Evolutionary conservation across 1,139 yeast genomes (phyloP).

Genomic region (Kodamaea ohmeri): DNA sequence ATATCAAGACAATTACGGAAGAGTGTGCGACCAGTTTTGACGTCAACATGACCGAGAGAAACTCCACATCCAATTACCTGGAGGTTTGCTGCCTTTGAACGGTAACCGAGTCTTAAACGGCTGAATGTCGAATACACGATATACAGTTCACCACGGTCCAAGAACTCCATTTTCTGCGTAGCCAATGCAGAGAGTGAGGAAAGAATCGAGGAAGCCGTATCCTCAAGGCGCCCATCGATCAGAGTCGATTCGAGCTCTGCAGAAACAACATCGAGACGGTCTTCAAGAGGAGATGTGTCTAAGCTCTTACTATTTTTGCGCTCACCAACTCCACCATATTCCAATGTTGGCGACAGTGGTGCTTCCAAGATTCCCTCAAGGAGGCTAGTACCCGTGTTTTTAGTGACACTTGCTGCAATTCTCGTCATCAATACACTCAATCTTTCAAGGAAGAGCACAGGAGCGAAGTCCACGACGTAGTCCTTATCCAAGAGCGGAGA

Average conservation of each 20-base stretch:
- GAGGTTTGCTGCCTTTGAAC: slow-evolving; percentile 38
- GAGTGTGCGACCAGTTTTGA: slow-evolving; percentile 31
- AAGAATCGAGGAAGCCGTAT: background rate
- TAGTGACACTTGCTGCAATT: slow-evolving; percentile 30
- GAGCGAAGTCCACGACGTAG: slow-evolving; percentile 32
- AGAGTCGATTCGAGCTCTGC: background rate
- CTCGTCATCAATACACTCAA: slow-evolving; percentile 40
- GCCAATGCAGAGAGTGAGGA: slow-evolving; percentile 29
- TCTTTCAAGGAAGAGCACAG: slow-evolving; percentile 46
- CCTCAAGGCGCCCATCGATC: background rate
- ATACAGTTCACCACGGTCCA: slow-evolving; percentile 46
- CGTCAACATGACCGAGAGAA: slow-evolving; percentile 38
- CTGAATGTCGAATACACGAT: slow-evolving; percentile 42
- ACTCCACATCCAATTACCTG: slow-evolving; percentile 46
- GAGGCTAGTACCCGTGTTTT: slow-evolving; percentile 24
- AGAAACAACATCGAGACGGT: background rate
- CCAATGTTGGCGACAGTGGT: too few species aligned
- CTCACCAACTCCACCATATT: background rate
- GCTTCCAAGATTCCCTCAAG: slow-evolving; percentile 32
- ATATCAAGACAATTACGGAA: slow-evolving; percentile 41
- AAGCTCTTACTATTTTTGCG: too few species aligned
- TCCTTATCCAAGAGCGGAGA: slow-evolving; percentile 30
- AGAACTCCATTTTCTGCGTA: slow-evolving; percentile 38
- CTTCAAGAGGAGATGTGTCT: slow-evolving; percentile 3
- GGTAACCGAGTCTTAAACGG: slow-evolving; percentile 41